Evolutionary conservation across 1,139 yeast genomes (phyloP).

Genomic region (Pneumocystis wakefieldiae): DNA sequence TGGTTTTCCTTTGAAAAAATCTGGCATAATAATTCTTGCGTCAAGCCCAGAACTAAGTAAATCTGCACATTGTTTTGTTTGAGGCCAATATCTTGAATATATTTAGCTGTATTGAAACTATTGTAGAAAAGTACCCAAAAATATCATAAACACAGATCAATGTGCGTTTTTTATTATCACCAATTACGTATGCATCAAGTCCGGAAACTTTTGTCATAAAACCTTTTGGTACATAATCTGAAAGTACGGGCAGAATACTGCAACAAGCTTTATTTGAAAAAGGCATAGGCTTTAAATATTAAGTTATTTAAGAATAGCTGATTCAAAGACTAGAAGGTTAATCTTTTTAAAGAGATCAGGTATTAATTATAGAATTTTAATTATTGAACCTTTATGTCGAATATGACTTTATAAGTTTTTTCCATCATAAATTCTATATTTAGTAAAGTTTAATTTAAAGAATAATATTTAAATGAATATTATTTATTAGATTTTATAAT

Average conservation of each 20-base stretch:
- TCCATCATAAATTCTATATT: too few species aligned
- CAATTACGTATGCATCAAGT: neutral
- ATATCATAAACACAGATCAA: neutral
- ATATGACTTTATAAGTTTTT: too few species aligned
- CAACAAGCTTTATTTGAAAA: neutral
- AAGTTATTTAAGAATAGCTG: too few species aligned
- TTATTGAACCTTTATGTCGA: too few species aligned
- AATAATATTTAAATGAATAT: too few species aligned
- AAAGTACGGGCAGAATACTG: neutral
- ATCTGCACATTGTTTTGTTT: neutral
- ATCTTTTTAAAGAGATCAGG: too few species aligned
- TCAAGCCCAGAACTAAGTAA: neutral
- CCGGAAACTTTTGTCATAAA: neutral
- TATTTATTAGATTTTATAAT: too few species aligned
- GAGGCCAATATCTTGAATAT: neutral
- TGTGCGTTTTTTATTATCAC: neutral
- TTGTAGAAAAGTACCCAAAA: neutral
- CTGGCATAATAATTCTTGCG: conserved; percentile 4
- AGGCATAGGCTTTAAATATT: neutral
- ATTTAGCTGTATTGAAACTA: neutral
- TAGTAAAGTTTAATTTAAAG: too few species aligned
- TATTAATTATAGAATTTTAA: too few species aligned
- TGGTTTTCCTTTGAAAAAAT: conserved; percentile 2
- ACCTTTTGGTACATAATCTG: neutral
- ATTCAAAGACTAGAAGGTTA: too few species aligned